Conservation (phyloP, 768 basidiomycete genomes). For the Macrolepiota fuliginosa region DNA sequence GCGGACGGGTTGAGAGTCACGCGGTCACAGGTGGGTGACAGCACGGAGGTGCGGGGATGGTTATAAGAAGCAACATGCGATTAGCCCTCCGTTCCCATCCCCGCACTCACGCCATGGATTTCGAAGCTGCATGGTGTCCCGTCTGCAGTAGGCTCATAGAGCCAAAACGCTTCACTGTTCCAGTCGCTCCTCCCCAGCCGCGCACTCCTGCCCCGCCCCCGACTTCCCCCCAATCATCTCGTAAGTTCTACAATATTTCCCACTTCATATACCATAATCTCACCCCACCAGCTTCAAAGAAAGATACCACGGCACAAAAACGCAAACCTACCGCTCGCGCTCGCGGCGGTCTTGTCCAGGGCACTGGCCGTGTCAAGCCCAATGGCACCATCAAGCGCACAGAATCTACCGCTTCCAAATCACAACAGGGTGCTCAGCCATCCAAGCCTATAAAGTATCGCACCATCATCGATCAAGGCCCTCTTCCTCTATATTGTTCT, state of each 20-base stretch:
- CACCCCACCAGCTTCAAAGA: constrained; percentile 16
- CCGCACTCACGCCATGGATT: constrained; percentile 31
- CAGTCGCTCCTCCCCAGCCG: constrained; percentile 29
- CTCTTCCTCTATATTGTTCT: constrained; percentile 83
- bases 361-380: constrained; percentile 61
- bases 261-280: constrained; percentile 2
- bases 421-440: constrained; percentile 15
- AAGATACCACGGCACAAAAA: constrained; percentile 16
- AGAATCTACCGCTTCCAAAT: constrained; percentile 18
- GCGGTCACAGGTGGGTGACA: constrained; percentile 13
- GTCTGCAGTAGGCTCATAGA: constrained; percentile 74
- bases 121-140: constrained; percentile 80
- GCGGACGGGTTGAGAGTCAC: constrained; percentile 5
- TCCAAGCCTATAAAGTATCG: constrained; percentile 44
- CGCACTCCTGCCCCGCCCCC: constrained; percentile 34
- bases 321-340: constrained; percentile 34
- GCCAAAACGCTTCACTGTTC: constrained; percentile 69
- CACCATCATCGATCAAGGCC: constrained; percentile 75
- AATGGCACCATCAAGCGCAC: constrained; percentile 50
- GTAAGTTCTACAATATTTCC: constrained; percentile 22
- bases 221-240: constrained; percentile 35
- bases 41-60: background rate
- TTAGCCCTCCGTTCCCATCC: constrained; percentile 7
- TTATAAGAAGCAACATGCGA: constrained; percentile 27
- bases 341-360: constrained; percentile 57